Evolutionary conservation across 176 grass and related monocot genomes (phyloP), one percentile per base, ranked within the genome.

Genomic region (Cenchrus fungigraminus): DNA sequence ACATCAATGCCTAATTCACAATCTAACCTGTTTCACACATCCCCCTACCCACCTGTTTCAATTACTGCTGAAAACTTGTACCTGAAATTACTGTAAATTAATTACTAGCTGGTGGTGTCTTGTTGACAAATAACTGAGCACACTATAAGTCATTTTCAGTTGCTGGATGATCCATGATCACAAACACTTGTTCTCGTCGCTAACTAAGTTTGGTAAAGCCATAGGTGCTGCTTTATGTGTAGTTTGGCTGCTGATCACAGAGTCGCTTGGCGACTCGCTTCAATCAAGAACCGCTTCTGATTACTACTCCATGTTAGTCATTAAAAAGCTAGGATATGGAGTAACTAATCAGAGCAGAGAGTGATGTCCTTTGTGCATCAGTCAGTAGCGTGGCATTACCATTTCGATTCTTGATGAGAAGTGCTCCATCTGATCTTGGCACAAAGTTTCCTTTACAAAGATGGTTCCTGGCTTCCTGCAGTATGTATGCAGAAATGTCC

Each of bases 361-460:
- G 25, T 25, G 25, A 25, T 25, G 25, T 25, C 25, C 25, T 25
- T 25, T 25, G 45, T 22, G 93, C 86, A 55, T 89, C 91, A 63
- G 91, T 25, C 25, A 25, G 25, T 25, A 25, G 25, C 25, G 25
- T 25, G 25, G 25, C 25, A 25, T 25, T 51, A 56, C 13, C 47
- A 32, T 28, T 58, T 64, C 7, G 37, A 32, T 63, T 28, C 45
- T 47, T 62, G 15, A 29, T 12, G 6, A 17, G 54, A 56, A 0
- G 60, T 31, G 44, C 22, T 65, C 43, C 15, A 20, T 52, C 25
- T 37, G 32, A 12, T 51, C 47, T 52, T 61, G 31, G 3, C 1
- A 25, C 25, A 13, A 11, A 6, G 37, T 53, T 57, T 61, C 70
- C 54, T 58, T 4, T 0, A 34, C 70, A 40, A 45, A 25, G 49